A percentile compares a stretch with the other conserved stretches of the same genome.
phyloP scores from a whole-genome alignment of 2,329 filamentous ascomycete species.

The Clonostachys byssicola region DNA sequence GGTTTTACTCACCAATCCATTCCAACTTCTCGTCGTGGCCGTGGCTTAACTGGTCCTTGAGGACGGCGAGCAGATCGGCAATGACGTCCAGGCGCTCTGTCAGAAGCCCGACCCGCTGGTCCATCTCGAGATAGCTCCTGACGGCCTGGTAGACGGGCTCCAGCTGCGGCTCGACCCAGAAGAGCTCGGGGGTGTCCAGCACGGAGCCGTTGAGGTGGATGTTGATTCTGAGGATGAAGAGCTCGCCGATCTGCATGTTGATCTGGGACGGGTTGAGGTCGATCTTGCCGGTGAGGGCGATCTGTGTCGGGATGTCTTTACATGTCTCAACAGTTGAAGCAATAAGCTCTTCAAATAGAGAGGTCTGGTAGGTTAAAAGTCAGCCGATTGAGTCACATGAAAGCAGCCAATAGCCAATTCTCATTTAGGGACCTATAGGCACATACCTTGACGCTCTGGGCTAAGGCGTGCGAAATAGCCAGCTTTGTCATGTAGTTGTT shows the following conservation, averaged over 20 bases:
- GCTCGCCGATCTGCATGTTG: conserved; percentile 98
- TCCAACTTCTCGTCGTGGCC: conserved; percentile 86
- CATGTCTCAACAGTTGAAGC: conserved; percentile 90
- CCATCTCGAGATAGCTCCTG: conserved; percentile 94
- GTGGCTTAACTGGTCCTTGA: conserved; percentile 90
- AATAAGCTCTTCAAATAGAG: conserved; percentile 91
- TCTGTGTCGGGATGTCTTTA: conserved; percentile 88
- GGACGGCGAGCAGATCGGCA: conserved; percentile 79
- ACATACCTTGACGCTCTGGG: conserved; percentile 85
- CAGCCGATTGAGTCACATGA: not conserved
- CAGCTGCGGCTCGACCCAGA: conserved; percentile 96
- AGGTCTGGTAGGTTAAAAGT: conserved; percentile 55
- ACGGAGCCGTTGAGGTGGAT: conserved; percentile 97
- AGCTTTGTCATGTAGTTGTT: conserved; percentile 98
- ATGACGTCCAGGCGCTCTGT: conserved; percentile 90
- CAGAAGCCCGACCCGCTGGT: conserved; percentile 84
- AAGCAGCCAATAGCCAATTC: not conserved
- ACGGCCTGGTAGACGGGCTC: conserved; percentile 97
- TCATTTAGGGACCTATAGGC: not conserved
- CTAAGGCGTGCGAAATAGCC: conserved; percentile 90
- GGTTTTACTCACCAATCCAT: conserved; percentile 71
- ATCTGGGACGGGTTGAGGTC: conserved; percentile 84
- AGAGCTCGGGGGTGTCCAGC: conserved; percentile 92
- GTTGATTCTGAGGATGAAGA: conserved; percentile 96
- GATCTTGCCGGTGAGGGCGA: conserved; percentile 89